phyloP scores from a whole-genome alignment of 2,329 filamentous ascomycete genomes.

The Aspergillus ochraceus region DNA sequence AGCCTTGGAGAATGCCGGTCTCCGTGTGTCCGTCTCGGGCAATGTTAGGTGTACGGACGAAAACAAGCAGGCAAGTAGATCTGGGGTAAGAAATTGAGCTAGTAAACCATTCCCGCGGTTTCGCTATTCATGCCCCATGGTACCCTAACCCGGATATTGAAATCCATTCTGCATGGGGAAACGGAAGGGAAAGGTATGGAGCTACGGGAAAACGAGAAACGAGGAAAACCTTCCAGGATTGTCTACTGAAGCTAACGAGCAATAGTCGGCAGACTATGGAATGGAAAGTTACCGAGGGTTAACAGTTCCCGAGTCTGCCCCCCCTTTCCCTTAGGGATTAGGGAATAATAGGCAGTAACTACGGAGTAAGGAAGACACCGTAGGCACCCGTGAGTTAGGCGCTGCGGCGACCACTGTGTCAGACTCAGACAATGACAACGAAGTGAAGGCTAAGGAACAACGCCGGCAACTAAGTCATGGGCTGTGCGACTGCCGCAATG shows the following conservation, averaged over 20 bases:
- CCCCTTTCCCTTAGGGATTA: not conserved
- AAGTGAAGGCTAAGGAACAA: not conserved
- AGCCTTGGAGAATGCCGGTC: not conserved
- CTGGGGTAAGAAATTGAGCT: not conserved
- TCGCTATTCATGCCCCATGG: not conserved
- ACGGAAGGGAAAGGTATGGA: not conserved
- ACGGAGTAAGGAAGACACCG: not conserved
- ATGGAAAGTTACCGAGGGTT: not conserved
- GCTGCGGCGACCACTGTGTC: not conserved
- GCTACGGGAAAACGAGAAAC: not conserved
- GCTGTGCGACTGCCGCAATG: slow-evolving; percentile 4
- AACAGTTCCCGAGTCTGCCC: not conserved
- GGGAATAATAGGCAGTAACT: too few relatives aligned
- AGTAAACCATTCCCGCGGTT: not conserved
- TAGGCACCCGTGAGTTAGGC: not conserved
- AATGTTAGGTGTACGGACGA: not conserved
- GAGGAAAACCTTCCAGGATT: not conserved
- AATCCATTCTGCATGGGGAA: not conserved
- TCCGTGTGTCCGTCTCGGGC: not conserved
- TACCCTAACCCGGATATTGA: too few relatives aligned
- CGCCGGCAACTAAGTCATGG: not conserved
- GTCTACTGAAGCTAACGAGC: not conserved
- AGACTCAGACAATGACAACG: too few relatives aligned
- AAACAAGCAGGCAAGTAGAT: not conserved
- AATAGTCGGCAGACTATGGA: not conserved